Conservation (phyloP, 345 rosid genomes). For the Citrus australasica region DNA sequence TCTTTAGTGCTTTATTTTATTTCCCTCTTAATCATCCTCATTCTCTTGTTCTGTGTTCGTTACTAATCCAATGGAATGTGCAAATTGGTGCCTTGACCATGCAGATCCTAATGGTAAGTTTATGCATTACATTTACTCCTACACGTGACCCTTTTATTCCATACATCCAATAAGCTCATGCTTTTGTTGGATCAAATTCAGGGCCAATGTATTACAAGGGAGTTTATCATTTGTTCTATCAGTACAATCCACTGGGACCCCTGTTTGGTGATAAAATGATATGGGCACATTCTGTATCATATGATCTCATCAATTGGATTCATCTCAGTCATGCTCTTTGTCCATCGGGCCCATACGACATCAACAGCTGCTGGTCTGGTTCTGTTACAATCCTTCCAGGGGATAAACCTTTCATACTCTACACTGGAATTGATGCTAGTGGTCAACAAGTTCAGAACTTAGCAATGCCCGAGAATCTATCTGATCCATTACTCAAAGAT, state of each 20-base stretch:
- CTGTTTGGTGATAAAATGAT: conserved; percentile 38
- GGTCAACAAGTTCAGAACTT: conserved; percentile 55
- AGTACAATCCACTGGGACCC: conserved; percentile 57
- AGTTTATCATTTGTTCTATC: conserved; percentile 62
- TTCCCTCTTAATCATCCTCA: not conserved
- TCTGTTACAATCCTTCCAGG: conserved; percentile 59
- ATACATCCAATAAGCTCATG: not conserved
- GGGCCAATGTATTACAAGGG: conserved; percentile 82
- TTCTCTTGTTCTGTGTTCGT: not conserved
- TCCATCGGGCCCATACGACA: conserved; percentile 55
- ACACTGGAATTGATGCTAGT: conserved; percentile 49
- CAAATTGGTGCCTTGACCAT: conserved; percentile 3
- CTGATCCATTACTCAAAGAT: conserved; percentile 58
- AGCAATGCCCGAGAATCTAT: conserved; percentile 46
- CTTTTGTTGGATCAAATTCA: conserved; percentile 20
- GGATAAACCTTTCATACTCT: conserved; percentile 50
- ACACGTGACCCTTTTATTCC: not conserved
- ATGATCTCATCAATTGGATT: conserved; percentile 68
- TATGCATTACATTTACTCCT: not conserved
- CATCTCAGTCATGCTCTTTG: conserved; percentile 49
- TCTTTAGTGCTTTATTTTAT: not conserved
- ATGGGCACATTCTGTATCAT: conserved; percentile 74
- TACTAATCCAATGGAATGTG: not conserved
- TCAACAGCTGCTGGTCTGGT: conserved; percentile 70
- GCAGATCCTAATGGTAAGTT: conserved; percentile 50